phyloP scores from a whole-genome alignment of 768 basidiomycete genomes.

The Macrocybe gigantea region DNA sequence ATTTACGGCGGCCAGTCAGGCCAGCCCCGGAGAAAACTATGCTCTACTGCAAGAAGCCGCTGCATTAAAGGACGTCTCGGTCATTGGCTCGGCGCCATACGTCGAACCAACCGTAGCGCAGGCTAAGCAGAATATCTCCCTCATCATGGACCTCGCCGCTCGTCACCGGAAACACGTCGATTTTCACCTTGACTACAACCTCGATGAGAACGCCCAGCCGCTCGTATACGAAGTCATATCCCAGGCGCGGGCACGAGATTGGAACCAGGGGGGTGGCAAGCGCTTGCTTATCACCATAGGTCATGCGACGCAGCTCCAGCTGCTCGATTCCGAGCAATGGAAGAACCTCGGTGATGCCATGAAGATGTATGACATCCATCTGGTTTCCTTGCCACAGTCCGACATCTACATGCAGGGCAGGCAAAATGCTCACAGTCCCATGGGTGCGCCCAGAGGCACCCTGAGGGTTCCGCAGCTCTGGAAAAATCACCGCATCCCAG shows the following conservation, averaged over 20 bases:
- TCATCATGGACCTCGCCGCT: slow-evolving; percentile 43
- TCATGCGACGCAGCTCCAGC: slow-evolving; percentile 53
- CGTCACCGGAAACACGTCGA: slow-evolving; percentile 39
- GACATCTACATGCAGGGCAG: slow-evolving; percentile 69
- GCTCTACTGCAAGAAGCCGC: slow-evolving; percentile 38
- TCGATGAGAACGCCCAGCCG: slow-evolving; percentile 43
- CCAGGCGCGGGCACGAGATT: slow-evolving; percentile 24
- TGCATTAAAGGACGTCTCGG: slow-evolving; percentile 33
- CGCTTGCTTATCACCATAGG: slow-evolving; percentile 46
- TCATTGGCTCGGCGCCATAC: slow-evolving; percentile 61
- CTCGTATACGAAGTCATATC: slow-evolving; percentile 51
- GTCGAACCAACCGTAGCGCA: slow-evolving; percentile 45
- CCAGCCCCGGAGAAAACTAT: slow-evolving; percentile 38
- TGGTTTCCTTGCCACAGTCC: slow-evolving; percentile 57
- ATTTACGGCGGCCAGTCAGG: slow-evolving; percentile 29
- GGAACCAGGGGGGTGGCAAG: slow-evolving; percentile 8
- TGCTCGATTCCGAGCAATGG: slow-evolving; percentile 45
- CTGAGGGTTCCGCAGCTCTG: slow-evolving; percentile 46
- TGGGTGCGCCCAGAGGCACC: slow-evolving; percentile 46
- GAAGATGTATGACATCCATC: slow-evolving; percentile 38
- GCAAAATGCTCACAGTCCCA: slow-evolving; percentile 20
- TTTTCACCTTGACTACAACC: slow-evolving; percentile 67
- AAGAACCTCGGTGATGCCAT: slow-evolving; percentile 31
- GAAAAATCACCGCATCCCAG: slow-evolving; percentile 36
- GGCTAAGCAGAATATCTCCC: slow-evolving; percentile 46